Percentiles rank a stretch among this genome's conserved stretches.
Conservation (phyloP, 2,329 filamentous ascomycete genomes). For the Fusarium torreyae region DNA sequence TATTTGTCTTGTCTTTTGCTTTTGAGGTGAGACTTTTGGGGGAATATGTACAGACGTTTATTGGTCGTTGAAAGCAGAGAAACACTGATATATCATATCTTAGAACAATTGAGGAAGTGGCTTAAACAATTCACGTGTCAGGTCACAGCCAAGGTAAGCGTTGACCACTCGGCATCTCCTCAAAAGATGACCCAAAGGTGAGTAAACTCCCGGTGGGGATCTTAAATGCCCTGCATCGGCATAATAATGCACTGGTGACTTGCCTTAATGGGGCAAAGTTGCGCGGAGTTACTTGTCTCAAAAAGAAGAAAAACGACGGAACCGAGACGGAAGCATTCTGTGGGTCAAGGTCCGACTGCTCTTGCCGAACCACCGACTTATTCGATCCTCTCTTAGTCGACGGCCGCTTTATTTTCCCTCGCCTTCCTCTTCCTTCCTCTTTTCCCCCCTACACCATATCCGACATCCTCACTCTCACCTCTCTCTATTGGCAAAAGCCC, state of each 20-base stretch:
- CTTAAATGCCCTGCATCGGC: conserved; percentile 16
- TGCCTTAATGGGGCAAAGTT: conserved; percentile 33
- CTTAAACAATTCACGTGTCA: conserved; percentile 30
- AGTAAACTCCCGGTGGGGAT: conserved; percentile 9
- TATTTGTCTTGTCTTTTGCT: neutral
- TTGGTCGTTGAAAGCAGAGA: neutral
- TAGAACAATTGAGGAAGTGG: neutral
- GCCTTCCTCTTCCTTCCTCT: conserved; percentile 9
- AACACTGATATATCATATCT: neutral
- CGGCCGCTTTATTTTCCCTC: conserved; percentile 34
- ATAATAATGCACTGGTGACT: conserved; percentile 32
- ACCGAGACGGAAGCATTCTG: conserved; percentile 44
- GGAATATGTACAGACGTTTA: conserved; percentile 10
- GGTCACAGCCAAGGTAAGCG: conserved; percentile 4
- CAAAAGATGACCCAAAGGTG: conserved; percentile 5
- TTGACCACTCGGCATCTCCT: conserved; percentile 18
- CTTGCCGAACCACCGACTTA: conserved; percentile 46
- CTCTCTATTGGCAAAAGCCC: conserved; percentile 1
- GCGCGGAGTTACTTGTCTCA: conserved; percentile 29
- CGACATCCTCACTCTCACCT: conserved; percentile 1
- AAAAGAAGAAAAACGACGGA: conserved; percentile 35
- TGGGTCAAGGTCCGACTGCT: conserved; percentile 45
- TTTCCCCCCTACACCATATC: conserved; percentile 1
- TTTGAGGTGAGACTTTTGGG: neutral
- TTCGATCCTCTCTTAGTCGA: conserved; percentile 25